Percentiles rank a stretch among this genome's conserved stretches.
Evolutionary conservation across 2,329 filamentous ascomycete genomes (phyloP).

Genomic region (Cladophialophora immunda): DNA sequence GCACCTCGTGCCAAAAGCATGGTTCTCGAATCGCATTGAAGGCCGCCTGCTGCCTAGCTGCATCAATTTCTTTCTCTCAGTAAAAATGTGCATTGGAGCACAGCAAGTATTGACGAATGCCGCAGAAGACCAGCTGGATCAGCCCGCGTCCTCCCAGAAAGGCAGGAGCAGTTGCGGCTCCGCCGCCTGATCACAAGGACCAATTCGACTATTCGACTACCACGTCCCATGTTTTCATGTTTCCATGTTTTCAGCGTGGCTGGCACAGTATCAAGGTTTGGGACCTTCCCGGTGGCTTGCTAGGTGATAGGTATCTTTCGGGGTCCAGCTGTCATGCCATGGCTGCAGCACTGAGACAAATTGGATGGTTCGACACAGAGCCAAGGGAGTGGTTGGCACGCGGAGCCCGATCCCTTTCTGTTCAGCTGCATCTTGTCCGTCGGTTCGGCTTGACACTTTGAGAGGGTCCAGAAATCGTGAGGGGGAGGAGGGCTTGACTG

Average conservation of each 20-base stretch:
- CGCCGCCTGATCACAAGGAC: slow-evolving; percentile 25
- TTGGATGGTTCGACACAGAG: not conserved
- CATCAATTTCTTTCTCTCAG: not conserved
- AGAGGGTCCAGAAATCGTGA: not conserved
- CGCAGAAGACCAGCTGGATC: not conserved
- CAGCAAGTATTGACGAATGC: not conserved
- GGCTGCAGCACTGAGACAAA: not conserved
- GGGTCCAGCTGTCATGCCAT: not conserved
- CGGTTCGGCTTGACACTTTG: slow-evolving; percentile 1
- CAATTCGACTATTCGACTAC: not conserved
- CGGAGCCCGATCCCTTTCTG: not conserved
- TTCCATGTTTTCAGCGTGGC: not conserved
- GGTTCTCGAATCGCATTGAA: not conserved
- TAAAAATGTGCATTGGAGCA: not conserved
- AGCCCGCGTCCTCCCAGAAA: not conserved
- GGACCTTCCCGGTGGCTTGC: slow-evolving; percentile 18
- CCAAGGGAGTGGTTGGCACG: not conserved
- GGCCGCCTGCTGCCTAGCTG: not conserved
- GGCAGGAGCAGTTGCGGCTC: slow-evolving; percentile 10
- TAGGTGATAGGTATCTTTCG: slow-evolving; percentile 17
- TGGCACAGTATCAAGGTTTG: slow-evolving; percentile 5
- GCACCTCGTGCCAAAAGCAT: not conserved
- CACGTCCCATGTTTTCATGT: no score
- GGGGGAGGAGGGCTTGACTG: not conserved
- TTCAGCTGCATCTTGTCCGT: slow-evolving; percentile 1